Evolutionary conservation across 306 rosid species (phyloP), one percentile per base, ranked within the genome.

Genomic region (Glycine soja): DNA sequence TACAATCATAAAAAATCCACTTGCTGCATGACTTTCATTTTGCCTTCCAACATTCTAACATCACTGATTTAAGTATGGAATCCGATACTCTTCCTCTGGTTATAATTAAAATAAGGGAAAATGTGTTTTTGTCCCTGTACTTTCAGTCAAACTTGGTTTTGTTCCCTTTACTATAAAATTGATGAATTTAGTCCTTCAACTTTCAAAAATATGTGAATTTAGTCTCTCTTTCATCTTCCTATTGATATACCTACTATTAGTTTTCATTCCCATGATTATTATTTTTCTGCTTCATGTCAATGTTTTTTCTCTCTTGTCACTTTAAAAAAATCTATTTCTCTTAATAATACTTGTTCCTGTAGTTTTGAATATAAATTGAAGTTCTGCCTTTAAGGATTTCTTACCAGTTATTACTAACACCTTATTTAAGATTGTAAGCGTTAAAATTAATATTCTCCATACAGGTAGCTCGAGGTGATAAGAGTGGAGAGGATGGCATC

Each of bases 401-500:
- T 70, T 70, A 8, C 30, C 63, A 53, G 30, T 24, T 68, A 19
- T 38, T 58, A 46, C 11, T 48, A 5, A 18, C 77, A 69, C 34
- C 56, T n/a, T 15, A 6, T 51, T 82, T 61, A 51, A n/a, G 57
- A 45, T 18, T 73, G 43, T 59, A 19, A 74, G 61, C 43, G 12
- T 19, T 47, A 48, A 32, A 68, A 47, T 10, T 42, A 63, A 46
- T 74, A 81, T 83, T 54, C 50, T 79, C 76, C 72, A 12, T 77
- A 42, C 90, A 96, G 98, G 99, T 96, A 48, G 99, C 99, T 87
- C 96, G 99, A 13, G 99, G 99, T 50, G 99, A 93, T 85, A 92
- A 79, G 84, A 92, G 97, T 86, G 97, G 99, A 73, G 98, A 93
- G 90, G 99, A 93, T 76, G 98, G 99, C 67, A 96, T 96, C 67